A percentile compares a stretch with the other conserved stretches of the same genome.
Evolutionary conservation across 768 basidiomycete species (phyloP).

Genomic region (Lanmaoa rubissima): DNA sequence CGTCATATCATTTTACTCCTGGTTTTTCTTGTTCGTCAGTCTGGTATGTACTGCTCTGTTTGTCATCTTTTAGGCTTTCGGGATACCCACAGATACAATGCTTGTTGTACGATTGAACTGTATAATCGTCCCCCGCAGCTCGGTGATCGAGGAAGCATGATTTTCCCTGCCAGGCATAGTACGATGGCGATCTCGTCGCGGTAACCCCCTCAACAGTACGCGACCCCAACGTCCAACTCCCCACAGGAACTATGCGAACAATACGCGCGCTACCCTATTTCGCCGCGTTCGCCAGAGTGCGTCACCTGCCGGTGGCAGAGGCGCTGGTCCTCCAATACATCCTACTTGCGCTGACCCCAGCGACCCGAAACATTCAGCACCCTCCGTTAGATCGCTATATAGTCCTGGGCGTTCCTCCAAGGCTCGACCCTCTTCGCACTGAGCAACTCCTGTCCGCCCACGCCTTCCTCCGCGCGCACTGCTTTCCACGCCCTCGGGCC

Average conservation of each 20-base stretch:
- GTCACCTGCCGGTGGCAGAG: background rate
- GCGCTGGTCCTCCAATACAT: no score
- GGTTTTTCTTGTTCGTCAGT: background rate
- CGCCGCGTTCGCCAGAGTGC: background rate
- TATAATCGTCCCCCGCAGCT: no score
- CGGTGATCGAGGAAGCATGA: no score
- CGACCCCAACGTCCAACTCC: conserved; percentile 11
- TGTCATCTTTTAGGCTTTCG: background rate
- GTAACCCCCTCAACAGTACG: background rate
- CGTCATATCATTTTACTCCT: no score
- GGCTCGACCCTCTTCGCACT: background rate
- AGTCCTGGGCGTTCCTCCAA: conserved; percentile 12
- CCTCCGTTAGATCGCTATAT: background rate
- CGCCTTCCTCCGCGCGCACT: no score
- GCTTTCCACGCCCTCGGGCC: no score
- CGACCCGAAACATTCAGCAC: no score
- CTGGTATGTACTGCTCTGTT: background rate
- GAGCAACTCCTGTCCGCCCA: background rate
- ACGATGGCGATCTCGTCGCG: background rate
- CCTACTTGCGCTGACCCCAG: background rate
- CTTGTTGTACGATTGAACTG: background rate
- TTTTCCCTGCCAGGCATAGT: no score
- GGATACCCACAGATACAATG: background rate
- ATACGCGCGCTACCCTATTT: background rate
- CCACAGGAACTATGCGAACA: conserved; percentile 13